Evolutionary conservation across 108 stramenopile genomes (phyloP), one percentile per base, ranked within the genome.

Genomic region (Nannochloropsis granulata): DNA sequence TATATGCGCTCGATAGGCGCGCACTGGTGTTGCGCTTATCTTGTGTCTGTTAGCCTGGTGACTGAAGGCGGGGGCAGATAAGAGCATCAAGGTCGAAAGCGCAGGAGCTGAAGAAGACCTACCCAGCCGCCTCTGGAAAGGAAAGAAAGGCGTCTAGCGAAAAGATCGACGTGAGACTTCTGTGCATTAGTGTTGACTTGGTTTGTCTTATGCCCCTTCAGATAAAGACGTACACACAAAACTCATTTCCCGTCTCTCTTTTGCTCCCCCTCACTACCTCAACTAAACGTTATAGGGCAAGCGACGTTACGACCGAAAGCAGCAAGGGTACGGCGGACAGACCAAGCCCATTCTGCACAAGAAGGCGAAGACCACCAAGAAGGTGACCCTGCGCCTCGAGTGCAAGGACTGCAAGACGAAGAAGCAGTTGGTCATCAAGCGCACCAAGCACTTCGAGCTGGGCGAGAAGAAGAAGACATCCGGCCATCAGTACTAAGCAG

Each of bases 341-440:
- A 99, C 99, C 88, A 99, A 99, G 96, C 99, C 99, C 82, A 95
- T 99, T 84, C 98, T 99, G 90, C 99, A 98, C 96, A 99, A 99
- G 93, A 99, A 99, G 95, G 99, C 99, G 86, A 99, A 99, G 96
- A 99, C 99, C 78, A 99, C 99, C n/a, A 95, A 98, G 94, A 98
- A 98, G 95, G 90, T 99, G 86, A 96, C 96, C 44, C 91, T 99
- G 24, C 94, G 99, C 88, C 90, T 99, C 84, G 99, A 99, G 93
- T 99, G 99, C 92, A 99, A 99, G 95, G 94, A 94, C 86, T 99
- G 99, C 92, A 99, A 98, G 95, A 92, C 94, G 84, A 98, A 98
- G 93, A 97, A 96, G 94, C 98, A 99, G 90, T 86, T 98, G 84
- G 93, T 94, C 85, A 83, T 98, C 90, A 98, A 98, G 93, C 93